Conservation (phyloP, 805 yeast genomes). For the Barnettozyma sucrosica region DNA sequence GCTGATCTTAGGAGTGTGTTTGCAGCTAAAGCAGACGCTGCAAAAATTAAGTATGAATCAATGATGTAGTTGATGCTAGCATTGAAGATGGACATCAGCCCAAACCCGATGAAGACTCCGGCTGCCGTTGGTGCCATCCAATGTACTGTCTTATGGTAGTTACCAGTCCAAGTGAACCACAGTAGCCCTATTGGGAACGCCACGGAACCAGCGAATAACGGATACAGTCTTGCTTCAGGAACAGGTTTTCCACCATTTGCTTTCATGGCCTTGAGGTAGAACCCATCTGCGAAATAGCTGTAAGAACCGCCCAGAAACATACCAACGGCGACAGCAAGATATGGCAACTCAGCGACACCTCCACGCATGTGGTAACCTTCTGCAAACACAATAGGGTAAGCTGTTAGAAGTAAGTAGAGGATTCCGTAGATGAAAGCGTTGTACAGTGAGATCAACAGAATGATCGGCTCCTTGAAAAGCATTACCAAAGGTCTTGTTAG, state of each 20-base stretch:
- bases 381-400: conserved; percentile 67
- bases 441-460: conserved; percentile 62
- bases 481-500: conserved; percentile 62
- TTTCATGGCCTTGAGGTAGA: conserved; percentile 41
- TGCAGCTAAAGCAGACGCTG: conserved; percentile 76
- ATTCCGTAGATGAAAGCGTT: conserved; percentile 79
- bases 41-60: conserved; percentile 62
- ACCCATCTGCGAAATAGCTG: conserved; percentile 48
- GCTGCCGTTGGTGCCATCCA: conserved; percentile 79
- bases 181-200: conserved; percentile 72
- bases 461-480: conserved; percentile 66
- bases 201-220: conserved; percentile 68
- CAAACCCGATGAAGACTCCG: conserved; percentile 60
- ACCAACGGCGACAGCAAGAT: conserved; percentile 70
- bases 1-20: conserved; percentile 65
- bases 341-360: conserved; percentile 74
- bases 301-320: conserved; percentile 49
- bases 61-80: conserved; percentile 67
- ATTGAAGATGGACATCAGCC: conserved; percentile 61
- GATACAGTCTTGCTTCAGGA: conserved; percentile 77
- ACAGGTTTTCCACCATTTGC: conserved; percentile 54
- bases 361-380: conserved; percentile 54
- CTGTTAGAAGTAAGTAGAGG: conserved; percentile 65
- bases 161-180: conserved; percentile 89
- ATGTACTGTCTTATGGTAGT: conserved; percentile 60